Evolutionary conservation across 2,329 filamentous ascomycete genomes (phyloP).

Genomic region (Periglandula ipomoeae): DNA sequence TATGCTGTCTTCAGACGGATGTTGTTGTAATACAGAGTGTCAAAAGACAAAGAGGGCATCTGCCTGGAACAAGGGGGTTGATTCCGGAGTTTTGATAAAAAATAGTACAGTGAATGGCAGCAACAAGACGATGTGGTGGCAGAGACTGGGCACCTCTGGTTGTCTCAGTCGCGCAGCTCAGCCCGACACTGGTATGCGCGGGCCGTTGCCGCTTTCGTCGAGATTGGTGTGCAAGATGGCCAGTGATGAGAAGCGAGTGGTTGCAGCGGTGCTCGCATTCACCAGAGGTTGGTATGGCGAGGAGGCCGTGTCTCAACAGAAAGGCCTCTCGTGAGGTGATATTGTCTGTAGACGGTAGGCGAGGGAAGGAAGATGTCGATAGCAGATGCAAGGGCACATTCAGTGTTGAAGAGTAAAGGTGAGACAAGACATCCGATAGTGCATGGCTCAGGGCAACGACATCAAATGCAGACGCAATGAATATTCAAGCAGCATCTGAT

Average conservation of each 20-base stretch:
- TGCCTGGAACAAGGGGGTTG: not conserved
- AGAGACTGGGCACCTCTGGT: not conserved
- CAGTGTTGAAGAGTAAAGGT: too few relatives aligned
- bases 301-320: constrained; percentile 3
- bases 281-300: not conserved
- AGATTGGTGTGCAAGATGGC: not conserved
- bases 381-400: not conserved
- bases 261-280: not conserved
- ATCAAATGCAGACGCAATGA: too few relatives aligned
- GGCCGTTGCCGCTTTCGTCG: not conserved
- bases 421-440: too few relatives aligned
- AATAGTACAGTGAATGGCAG: not conserved
- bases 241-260: not conserved
- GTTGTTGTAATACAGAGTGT: not conserved
- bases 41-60: not conserved
- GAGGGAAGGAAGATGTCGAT: not conserved
- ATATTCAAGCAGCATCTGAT: too few relatives aligned
- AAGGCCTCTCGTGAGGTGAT: not conserved
- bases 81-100: not conserved
- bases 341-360: too few relatives aligned
- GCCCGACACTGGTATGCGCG: constrained; percentile 6
- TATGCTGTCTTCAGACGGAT: not conserved
- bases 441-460: too few relatives aligned
- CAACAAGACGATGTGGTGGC: not conserved
- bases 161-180: not conserved